Evolutionary conservation across 768 basidiomycete species (phyloP).

Genomic region (Tubosaeta sp.): DNA sequence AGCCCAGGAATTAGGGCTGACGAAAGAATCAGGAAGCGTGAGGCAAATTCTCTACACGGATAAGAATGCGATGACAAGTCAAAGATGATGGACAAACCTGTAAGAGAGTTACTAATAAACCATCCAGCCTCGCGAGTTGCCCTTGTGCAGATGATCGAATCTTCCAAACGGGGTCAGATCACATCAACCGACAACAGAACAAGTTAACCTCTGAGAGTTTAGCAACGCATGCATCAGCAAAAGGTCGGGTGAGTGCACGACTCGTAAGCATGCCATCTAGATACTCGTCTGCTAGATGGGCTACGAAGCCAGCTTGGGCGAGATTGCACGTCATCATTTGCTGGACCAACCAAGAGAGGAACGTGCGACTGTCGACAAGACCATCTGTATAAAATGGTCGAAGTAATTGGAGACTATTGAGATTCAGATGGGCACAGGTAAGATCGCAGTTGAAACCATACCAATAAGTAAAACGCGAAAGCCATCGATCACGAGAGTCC

Average conservation of each 20-base stretch:
- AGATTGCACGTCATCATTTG: slow-evolving; percentile 76
- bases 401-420: slow-evolving; percentile 58
- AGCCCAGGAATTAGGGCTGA: slow-evolving; percentile 69
- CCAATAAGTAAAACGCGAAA: slow-evolving; percentile 78
- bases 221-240: slow-evolving; percentile 65
- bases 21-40: slow-evolving; percentile 67
- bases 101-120: slow-evolving; percentile 50
- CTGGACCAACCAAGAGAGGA: slow-evolving; percentile 74
- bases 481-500: slow-evolving; percentile 71
- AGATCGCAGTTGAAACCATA: slow-evolving; percentile 25
- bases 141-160: slow-evolving; percentile 54
- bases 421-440: background rate
- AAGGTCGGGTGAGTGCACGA: slow-evolving; percentile 65
- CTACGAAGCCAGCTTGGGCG: slow-evolving; percentile 75
- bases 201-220: slow-evolving; percentile 61
- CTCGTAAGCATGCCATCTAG: slow-evolving; percentile 61
- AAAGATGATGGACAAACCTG: slow-evolving; percentile 43
- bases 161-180: slow-evolving; percentile 32
- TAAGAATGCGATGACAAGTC: background rate
- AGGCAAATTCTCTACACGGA: slow-evolving; percentile 57
- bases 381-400: slow-evolving; percentile 78
- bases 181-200: background rate
- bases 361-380: slow-evolving; percentile 72
- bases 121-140: slow-evolving; percentile 51
- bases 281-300: slow-evolving; percentile 76